A percentile compares a stretch with the other conserved stretches of the same genome.
Conservation (phyloP, 768 basidiomycete genomes). For the Naganishia onofrii region DNA sequence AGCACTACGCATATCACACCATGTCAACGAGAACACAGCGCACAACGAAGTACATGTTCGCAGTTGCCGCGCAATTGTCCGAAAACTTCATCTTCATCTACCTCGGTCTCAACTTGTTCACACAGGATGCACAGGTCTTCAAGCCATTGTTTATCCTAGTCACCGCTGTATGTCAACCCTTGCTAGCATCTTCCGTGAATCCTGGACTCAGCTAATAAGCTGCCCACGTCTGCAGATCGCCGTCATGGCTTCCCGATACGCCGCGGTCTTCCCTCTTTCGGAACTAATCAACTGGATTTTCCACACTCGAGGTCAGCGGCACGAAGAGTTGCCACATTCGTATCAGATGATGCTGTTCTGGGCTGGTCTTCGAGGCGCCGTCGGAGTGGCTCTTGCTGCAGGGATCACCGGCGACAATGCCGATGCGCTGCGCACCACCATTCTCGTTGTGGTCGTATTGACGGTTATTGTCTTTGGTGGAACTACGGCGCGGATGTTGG, state of each 20-base stretch:
- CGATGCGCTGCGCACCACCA: constrained; percentile 83
- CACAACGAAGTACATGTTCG: constrained; percentile 92
- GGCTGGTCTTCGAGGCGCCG: constrained; percentile 94
- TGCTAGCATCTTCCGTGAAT: neutral
- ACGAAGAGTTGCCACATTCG: constrained; percentile 90
- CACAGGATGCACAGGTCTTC: constrained; percentile 79
- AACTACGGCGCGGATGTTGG: constrained; percentile 94
- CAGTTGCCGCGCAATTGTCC: constrained; percentile 84
- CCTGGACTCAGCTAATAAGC: neutral
- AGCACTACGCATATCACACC: constrained; percentile 99
- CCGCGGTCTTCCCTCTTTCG: constrained; percentile 90
- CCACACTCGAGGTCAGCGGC: constrained; percentile 75
- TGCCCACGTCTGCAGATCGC: constrained; percentile 57
- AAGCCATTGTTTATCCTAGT: constrained; percentile 94
- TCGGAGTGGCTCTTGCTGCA: constrained; percentile 93
- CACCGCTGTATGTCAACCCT: constrained; percentile 60
- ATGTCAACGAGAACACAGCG: constrained; percentile 94
- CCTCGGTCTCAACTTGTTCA: constrained; percentile 95
- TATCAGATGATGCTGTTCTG: constrained; percentile 99
- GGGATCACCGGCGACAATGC: constrained; percentile 94
- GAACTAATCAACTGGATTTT: constrained; percentile 93
- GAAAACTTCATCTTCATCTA: constrained; percentile 99
- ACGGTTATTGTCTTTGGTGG: constrained; percentile 94
- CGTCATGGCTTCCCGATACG: constrained; percentile 91
- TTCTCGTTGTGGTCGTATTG: constrained; percentile 90